Conservation (phyloP, 352 stramenopile species). For the Pythium plurisporium region DNA sequence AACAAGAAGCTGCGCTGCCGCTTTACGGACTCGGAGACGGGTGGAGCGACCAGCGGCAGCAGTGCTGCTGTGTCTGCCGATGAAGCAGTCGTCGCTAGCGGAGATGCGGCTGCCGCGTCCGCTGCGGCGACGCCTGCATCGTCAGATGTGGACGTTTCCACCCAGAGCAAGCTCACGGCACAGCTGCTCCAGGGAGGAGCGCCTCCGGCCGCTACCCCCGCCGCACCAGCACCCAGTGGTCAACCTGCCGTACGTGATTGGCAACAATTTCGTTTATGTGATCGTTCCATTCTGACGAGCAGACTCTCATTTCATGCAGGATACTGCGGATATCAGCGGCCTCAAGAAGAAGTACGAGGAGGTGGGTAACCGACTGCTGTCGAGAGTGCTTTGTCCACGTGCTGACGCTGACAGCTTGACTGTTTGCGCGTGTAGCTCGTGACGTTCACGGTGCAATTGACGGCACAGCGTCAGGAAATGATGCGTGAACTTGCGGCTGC, state of each 20-base stretch:
- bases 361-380: no score
- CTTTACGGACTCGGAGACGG: constrained; percentile 57
- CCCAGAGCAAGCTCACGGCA: neutral
- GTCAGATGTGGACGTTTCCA: constrained; percentile 1
- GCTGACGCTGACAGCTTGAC: no score
- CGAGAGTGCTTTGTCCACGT: no score
- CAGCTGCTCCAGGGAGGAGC: neutral
- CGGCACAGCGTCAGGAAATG: constrained; percentile 77
- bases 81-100: neutral
- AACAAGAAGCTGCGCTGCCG: constrained; percentile 89
- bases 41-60: constrained; percentile 1
- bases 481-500: constrained; percentile 75
- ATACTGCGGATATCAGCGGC: constrained; percentile 53
- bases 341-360: constrained; percentile 89
- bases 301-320: constrained; percentile 19
- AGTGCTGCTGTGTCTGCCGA: neutral
- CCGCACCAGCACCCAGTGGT: neutral
- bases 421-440: constrained; percentile 47
- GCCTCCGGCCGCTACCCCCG: neutral
- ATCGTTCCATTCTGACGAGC: no score
- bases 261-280: no score
- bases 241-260: constrained; percentile 14
- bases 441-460: constrained; percentile 85
- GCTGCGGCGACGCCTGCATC: neutral
- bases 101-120: neutral